Base-by-base conservation (phyloP, 129 eudicot species). In the Deinandra increscens region DNA sequence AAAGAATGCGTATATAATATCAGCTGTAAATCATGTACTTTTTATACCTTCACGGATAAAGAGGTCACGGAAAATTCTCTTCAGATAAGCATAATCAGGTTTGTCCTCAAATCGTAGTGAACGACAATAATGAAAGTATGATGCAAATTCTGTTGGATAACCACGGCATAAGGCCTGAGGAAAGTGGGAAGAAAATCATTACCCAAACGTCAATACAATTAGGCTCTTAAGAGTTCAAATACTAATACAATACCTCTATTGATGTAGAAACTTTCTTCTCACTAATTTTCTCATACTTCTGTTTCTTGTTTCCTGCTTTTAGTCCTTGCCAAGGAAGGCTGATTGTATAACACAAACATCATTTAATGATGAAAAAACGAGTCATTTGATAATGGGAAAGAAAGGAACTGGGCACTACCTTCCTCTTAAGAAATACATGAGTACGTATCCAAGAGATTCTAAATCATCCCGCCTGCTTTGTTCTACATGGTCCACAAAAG, bases 321-420 rank as follows among this genome's bases (percentile, higher is more conserved):
- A 77, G 71, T 15, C 97, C 97, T 88, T 91, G 97, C 97, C 97
- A 91, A 46, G 97, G 97, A 74, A 91, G 97, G 73, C 97, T 91
- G 76, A 38, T 50, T 68, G 73, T 50, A 66, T 29, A 65, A 62
- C 38, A 73, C 37, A 79, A 1, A 70, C 18, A 73, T 82, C 73
- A 79, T 43, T 46, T 13, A 43, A 75, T 45, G 3, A 71, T n/a
- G 23, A 69, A 70, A 73, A 70, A 29, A 75, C 4, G 7, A 46
- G 34, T 29, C 26, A 53, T 20, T 33, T 42, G 13, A 53, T 45
- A 74, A 41, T 1, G 51, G 60, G 12, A 66, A 73, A 14, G 41
- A 54, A 26, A 70, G 14, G 6, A 48, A 64, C 17, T 5, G 26
- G 13, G 11, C 48, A 10, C 66, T 60, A 91, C 97, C 97, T 88